phyloP scores from a whole-genome alignment of 129 eudicot genomes.

The Saussurea involucrata region DNA sequence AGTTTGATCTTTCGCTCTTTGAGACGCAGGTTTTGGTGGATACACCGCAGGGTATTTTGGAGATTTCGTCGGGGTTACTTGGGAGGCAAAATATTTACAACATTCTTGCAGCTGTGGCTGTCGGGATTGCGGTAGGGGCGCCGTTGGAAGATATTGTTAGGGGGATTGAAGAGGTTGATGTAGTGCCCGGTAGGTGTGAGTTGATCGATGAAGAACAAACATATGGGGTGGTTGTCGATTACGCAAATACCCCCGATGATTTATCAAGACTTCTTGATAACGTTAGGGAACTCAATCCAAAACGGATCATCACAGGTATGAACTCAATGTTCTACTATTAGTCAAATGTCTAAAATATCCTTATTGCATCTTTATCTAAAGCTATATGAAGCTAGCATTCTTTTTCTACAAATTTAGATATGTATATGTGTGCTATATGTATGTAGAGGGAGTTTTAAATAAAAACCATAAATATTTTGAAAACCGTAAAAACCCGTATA shows the following conservation, averaged over 20 bases:
- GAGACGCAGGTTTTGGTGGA: conserved; percentile 97
- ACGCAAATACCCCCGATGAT: conserved; percentile 86
- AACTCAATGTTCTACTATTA: background rate
- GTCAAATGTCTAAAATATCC: conserved; percentile 6
- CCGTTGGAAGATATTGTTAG: conserved; percentile 95
- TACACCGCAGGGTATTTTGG: conserved; percentile 93
- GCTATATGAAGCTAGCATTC: background rate
- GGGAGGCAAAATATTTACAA: conserved; percentile 89
- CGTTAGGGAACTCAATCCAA: conserved; percentile 79
- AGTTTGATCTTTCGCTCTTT: conserved; percentile 83
- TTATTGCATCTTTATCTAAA: background rate
- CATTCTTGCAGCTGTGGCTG: conserved; percentile 91
- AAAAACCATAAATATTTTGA: no score
- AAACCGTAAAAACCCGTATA: no score
- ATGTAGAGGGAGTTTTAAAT: no score
- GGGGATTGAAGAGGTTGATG: conserved; percentile 99
- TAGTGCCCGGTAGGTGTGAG: conserved; percentile 96
- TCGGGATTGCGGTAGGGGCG: conserved; percentile 96
- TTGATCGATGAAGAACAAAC: conserved; percentile 98
- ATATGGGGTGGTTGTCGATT: conserved; percentile 91
- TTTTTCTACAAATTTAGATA: no score
- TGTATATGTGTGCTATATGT: no score
- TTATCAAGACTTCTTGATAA: conserved; percentile 89
- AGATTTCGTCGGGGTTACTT: conserved; percentile 89
- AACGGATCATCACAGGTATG: conserved; percentile 87